A percentile compares a stretch with the other conserved stretches of the same genome.
Evolutionary conservation across 106 monocot species (phyloP).

Genomic region (Dactylorhiza incarnata): DNA sequence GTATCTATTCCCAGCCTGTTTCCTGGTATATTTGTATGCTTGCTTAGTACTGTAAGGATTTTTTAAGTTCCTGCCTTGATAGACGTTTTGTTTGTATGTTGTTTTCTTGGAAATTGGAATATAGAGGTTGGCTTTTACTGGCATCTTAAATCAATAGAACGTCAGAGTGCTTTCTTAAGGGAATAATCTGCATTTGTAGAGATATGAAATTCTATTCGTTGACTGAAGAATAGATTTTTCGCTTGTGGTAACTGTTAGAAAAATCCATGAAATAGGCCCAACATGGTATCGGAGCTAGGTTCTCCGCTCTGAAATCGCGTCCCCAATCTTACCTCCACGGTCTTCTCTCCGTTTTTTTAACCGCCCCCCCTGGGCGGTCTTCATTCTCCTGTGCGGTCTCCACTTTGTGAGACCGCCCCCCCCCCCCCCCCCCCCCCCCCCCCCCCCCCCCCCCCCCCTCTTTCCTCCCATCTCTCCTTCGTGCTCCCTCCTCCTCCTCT

Average conservation of each 20-base stretch:
- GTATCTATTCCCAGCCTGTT: neutral
- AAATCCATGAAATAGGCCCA: neutral
- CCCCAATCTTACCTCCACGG: too few relatives aligned
- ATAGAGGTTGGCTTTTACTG: too few relatives aligned
- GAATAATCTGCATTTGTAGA: neutral
- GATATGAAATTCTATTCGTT: neutral
- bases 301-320: too few relatives aligned
- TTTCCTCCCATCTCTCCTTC: too few relatives aligned
- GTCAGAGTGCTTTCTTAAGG: neutral
- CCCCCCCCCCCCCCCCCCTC: too few relatives aligned
- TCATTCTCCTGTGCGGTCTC: too few relatives aligned
- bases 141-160: too few relatives aligned
- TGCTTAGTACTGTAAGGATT: neutral
- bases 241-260: neutral
- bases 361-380: too few relatives aligned
- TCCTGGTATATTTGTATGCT: neutral
- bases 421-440: too few relatives aligned
- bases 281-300: neutral
- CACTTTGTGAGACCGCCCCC: too few relatives aligned
- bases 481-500: too few relatives aligned
- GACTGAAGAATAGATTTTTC: neutral
- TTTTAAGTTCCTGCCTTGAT: neutral
- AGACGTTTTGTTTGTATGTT: neutral
- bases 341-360: too few relatives aligned
- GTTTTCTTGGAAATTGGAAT: neutral